Percentiles rank a stretch among this genome's conserved stretches.
These are phyloP conservation scores for Lactuca sativa DNA, from an alignment of 129 eudicot species.

Conservation along the genomic window DNA sequence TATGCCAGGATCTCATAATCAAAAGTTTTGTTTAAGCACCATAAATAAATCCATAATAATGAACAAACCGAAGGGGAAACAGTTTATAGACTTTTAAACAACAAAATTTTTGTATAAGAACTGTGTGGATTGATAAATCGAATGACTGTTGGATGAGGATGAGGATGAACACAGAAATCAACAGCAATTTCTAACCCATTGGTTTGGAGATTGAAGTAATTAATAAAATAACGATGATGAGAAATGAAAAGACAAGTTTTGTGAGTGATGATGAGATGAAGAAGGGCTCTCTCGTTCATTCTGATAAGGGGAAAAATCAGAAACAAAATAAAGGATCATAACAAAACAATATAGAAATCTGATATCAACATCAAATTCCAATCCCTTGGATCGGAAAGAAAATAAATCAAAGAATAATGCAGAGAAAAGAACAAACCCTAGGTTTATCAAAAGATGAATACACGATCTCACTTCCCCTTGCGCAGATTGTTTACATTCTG, in stretches of 20 bases:
- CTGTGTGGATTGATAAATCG: neutral
- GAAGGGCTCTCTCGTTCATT: neutral
- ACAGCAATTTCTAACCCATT: neutral
- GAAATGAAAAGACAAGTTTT: neutral
- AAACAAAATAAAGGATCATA: neutral
- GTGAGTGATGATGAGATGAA: neutral
- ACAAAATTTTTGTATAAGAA: neutral
- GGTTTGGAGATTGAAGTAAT: neutral
- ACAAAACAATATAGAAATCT: neutral
- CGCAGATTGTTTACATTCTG: neutral
- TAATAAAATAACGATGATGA: slow-evolving; percentile 1
- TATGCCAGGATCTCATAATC: neutral
- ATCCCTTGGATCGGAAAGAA: neutral
- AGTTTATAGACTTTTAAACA: neutral
- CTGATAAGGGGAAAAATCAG: neutral
- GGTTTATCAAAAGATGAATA: neutral
- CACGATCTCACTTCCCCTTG: neutral
- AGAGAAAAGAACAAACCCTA: slow-evolving; percentile 2
- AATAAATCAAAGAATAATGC: neutral
- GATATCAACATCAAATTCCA: neutral
- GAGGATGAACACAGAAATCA: neutral
- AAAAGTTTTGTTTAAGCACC: neutral
- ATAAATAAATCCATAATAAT: too few relatives aligned
- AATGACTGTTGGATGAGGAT: neutral
- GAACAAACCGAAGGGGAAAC: neutral